phyloP scores from a whole-genome alignment of 2,329 filamentous ascomycete genomes.

The Onygenales sp. region DNA sequence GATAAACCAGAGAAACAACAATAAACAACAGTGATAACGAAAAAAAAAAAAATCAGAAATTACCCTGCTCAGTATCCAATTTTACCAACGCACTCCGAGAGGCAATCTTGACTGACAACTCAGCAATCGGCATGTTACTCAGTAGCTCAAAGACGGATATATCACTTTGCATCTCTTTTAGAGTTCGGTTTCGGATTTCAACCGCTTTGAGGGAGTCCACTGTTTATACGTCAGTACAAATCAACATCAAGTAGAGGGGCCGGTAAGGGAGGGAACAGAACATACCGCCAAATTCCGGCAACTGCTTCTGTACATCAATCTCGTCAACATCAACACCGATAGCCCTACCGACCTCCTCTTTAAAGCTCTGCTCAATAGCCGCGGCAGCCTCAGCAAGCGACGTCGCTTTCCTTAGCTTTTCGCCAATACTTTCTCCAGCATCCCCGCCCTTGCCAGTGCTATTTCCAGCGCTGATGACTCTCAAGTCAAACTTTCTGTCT shows the following conservation, averaged over 20 bases:
- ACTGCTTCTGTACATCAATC: conserved; percentile 9
- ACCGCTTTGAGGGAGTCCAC: conserved; percentile 14
- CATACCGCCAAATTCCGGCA: conserved; percentile 9
- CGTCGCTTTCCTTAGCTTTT: conserved; percentile 1
- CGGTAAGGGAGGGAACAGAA: background rate
- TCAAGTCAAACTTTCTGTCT: conserved; percentile 3
- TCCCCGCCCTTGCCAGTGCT: background rate
- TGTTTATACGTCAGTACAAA: background rate
- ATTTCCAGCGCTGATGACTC: background rate
- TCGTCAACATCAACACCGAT: conserved; percentile 4
- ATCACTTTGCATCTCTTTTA: conserved; percentile 10
- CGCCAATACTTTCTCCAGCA: background rate
- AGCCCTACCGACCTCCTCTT: conserved; percentile 9
- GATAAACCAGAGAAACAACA: too few species aligned
- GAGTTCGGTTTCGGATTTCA: conserved; percentile 13
- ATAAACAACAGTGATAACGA: too few species aligned
- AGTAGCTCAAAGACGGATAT: conserved; percentile 14
- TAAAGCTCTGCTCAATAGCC: conserved; percentile 1
- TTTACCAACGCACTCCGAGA: conserved; percentile 2
- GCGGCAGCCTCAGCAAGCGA: conserved; percentile 1
- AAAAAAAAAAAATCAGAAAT: background rate
- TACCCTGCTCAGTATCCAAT: background rate
- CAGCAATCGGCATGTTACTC: conserved; percentile 4
- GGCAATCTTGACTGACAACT: conserved; percentile 9
- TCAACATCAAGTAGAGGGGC: background rate